Conservation (phyloP, 2,329 filamentous ascomycete genomes). For the Kalaharituber pfeilii region DNA sequence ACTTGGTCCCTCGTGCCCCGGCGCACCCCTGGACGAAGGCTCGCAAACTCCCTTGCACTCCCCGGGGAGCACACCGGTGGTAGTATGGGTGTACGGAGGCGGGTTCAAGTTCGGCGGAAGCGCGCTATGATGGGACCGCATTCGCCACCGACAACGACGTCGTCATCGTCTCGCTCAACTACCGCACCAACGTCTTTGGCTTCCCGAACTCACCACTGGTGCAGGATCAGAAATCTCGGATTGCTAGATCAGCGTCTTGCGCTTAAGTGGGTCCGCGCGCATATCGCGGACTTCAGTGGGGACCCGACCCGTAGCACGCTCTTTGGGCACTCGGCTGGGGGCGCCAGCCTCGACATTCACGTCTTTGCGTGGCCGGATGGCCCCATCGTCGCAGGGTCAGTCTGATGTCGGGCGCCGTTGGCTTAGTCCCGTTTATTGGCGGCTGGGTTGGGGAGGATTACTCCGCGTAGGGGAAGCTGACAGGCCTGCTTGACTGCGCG, state of each 20-base stretch:
- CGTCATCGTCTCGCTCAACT: not conserved
- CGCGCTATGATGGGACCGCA: not conserved
- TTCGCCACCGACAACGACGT: not conserved
- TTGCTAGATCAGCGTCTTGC: conserved; percentile 20
- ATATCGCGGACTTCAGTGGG: conserved; percentile 18
- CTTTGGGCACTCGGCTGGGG: conserved; percentile 21
- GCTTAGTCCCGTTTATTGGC: not conserved
- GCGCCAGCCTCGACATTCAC: conserved; percentile 15
- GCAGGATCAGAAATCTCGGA: conserved; percentile 15
- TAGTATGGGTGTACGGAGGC: conserved; percentile 5
- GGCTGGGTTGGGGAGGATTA: not conserved
- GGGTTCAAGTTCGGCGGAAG: conserved; percentile 1
- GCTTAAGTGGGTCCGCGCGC: conserved; percentile 20
- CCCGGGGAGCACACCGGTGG: conserved; percentile 22
- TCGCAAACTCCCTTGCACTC: conserved; percentile 26
- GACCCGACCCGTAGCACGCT: conserved; percentile 20
- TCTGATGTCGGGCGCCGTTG: conserved; percentile 6
- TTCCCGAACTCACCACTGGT: conserved; percentile 8
- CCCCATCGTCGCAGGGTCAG: conserved; percentile 11
- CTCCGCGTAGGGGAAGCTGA: not conserved
- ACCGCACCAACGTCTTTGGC: conserved; percentile 15
- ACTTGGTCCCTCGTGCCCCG: not conserved
- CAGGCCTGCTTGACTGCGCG: not conserved
- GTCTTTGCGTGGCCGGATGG: conserved; percentile 12
- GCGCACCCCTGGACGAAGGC: not conserved